Base-by-base conservation (phyloP, 345 rosid genomes). In the Hypericum perforatum region DNA sequence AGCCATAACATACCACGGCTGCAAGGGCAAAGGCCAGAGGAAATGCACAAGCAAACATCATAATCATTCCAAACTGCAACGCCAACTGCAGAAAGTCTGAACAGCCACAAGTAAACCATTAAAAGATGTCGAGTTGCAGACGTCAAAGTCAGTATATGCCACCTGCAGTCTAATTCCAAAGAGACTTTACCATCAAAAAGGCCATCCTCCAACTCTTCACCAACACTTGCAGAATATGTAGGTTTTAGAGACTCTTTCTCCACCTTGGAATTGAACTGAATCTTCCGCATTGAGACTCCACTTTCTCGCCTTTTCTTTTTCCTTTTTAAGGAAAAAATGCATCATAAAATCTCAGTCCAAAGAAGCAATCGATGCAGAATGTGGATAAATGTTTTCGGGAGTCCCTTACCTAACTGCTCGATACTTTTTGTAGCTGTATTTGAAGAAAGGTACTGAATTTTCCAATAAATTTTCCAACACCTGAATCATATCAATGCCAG, bases 11-110 rank as follows among this genome's bases (percentile, higher is more conserved):
- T 78, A 85, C 89, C 84, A 85, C 70, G 37, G 85, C 74, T 65
- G 85, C 77, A 52, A 87, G 79, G 52, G 77, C 75, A 69, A 91
- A 91, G 57, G 87, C 89, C 15, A 82, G 85, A 60, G 97, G 96
- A 58, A 80, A 87, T 46, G 96, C 98, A 62, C 98, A 84, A 55
- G 98, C 98, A 61, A 87, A 86, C 98, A 91, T 91, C 98, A 87
- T 84, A 70, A 87, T 77, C 96, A 81, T 87, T 69, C 98, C 98
- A 52, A 91, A 87, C 65, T 91, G 96, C 71, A 91, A 76, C 15
- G 88, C 79, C 58, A 91, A 67, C 84, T 78, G 92, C 57, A 91
- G 82, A 53, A 72, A 82, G 69, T 90, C 96, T 84, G 76, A 76
- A 75, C 13, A 52, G 32, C 32, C 32, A 22, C 32, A 22, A 22